These are phyloP conservation scores for Cladosporium sp. DNA, from an alignment of 2,329 filamentous ascomycete species.

Conservation along the genomic window DNA sequence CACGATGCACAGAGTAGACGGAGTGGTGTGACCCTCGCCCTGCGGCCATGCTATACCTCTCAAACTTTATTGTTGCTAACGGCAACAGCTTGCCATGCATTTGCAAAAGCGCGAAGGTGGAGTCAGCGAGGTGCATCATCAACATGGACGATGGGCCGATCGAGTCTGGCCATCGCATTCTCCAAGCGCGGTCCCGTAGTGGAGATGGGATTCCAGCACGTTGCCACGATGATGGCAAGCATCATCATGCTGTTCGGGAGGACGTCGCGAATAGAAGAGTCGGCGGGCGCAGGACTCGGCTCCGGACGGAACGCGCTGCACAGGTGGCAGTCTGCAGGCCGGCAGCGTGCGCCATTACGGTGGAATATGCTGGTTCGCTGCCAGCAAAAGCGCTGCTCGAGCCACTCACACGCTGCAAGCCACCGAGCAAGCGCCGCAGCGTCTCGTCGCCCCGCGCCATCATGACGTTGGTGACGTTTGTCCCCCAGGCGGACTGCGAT, in stretches of 20 bases:
- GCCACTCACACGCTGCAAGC: neutral
- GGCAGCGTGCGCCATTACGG: neutral
- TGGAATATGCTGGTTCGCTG: no score
- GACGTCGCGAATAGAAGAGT: neutral
- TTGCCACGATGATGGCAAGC: neutral
- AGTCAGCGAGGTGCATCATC: neutral
- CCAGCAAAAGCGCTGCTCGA: neutral
- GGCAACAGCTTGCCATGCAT: no score
- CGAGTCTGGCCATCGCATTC: neutral
- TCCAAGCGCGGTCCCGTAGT: neutral
- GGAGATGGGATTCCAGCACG: constrained; percentile 3
- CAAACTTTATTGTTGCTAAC: neutral
- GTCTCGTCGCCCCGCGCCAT: neutral
- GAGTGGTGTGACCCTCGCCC: neutral
- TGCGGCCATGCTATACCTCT: neutral
- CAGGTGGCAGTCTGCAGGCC: neutral
- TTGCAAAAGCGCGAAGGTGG: neutral
- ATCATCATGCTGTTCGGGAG: constrained; percentile 1
- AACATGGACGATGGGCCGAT: neutral
- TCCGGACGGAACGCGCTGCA: neutral
- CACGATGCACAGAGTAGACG: neutral
- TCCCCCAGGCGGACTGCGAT: neutral
- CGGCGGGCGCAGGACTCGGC: neutral
- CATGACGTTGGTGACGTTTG: neutral
- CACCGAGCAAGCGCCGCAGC: constrained; percentile 1